Evolutionary conservation across 1,139 yeast species (phyloP).

Genomic region (Magnusiomyces sp.): DNA sequence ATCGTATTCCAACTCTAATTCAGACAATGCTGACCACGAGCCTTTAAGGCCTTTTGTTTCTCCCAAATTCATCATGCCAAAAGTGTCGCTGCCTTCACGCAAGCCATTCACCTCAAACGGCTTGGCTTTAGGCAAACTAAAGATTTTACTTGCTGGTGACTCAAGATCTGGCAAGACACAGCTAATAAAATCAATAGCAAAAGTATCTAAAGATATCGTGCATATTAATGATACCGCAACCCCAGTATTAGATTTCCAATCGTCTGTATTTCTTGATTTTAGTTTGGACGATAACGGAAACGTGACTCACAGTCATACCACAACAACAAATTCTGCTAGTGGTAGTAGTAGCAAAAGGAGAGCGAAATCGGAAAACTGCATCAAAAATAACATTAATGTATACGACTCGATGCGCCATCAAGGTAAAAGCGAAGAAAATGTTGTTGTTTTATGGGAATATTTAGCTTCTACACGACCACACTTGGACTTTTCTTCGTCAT

Average conservation of each 20-base stretch:
- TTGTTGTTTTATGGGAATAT: not conserved
- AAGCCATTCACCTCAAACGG: slow-evolving; percentile 10
- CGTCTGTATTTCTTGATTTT: not conserved
- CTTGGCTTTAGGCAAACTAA: slow-evolving; percentile 9
- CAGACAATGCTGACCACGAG: too few species aligned
- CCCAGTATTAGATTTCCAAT: not conserved
- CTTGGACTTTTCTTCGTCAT: slow-evolving; percentile 16
- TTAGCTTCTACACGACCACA: slow-evolving; percentile 1
- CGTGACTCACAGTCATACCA: not conserved
- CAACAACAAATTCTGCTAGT: slow-evolving; percentile 4
- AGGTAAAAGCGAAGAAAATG: not conserved
- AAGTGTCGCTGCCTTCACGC: slow-evolving; percentile 7
- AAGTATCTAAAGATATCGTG: slow-evolving; percentile 22
- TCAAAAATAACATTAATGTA: too few species aligned
- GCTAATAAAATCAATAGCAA: slow-evolving; percentile 23
- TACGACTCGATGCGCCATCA: not conserved
- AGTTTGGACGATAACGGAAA: not conserved
- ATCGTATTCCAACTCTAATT: too few species aligned
- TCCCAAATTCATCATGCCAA: slow-evolving; percentile 11
- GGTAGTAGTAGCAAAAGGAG: slow-evolving; percentile 7
- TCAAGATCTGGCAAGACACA: slow-evolving; percentile 24
- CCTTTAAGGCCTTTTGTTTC: not conserved
- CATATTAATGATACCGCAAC: slow-evolving; percentile 20
- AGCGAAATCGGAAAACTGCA: not conserved
- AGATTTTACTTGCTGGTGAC: slow-evolving; percentile 14